Conservation (phyloP, 139 green algal species). For the Volvox reticuliferus region DNA sequence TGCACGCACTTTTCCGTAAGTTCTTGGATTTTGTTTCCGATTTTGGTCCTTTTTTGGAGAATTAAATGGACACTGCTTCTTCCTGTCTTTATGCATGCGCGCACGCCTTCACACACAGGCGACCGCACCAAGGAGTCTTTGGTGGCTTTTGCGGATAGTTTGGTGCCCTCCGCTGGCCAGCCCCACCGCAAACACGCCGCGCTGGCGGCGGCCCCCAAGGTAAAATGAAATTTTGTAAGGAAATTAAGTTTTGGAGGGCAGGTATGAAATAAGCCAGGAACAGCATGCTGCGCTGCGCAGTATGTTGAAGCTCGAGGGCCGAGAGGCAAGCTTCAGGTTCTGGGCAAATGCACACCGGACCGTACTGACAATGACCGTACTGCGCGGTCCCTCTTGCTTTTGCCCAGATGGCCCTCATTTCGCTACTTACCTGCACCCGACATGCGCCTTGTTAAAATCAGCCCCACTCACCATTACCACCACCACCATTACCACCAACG, state of each 20-base stretch:
- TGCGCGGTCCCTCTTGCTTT: background rate
- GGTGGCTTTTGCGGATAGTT: slow-evolving; percentile 84
- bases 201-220: slow-evolving; percentile 53
- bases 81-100: no score
- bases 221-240: background rate
- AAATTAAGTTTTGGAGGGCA: no score
- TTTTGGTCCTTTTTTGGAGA: no score
- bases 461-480: background rate
- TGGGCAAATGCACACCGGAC: no score
- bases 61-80: no score
- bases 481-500: background rate
- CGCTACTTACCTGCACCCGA: background rate
- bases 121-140: slow-evolving; percentile 93
- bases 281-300: no score
- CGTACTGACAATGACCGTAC: no score
- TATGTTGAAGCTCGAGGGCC: no score
- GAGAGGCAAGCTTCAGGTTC: no score
- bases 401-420: background rate
- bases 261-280: background rate
- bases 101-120: slow-evolving; percentile 47
- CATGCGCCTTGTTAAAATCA: background rate
- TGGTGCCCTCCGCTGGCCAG: slow-evolving; percentile 82
- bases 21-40: no score
- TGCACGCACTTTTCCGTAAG: no score
- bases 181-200: slow-evolving; percentile 72